Base-by-base conservation (phyloP, 1,139 yeast species). In the Suhomyces kunorum region DNA sequence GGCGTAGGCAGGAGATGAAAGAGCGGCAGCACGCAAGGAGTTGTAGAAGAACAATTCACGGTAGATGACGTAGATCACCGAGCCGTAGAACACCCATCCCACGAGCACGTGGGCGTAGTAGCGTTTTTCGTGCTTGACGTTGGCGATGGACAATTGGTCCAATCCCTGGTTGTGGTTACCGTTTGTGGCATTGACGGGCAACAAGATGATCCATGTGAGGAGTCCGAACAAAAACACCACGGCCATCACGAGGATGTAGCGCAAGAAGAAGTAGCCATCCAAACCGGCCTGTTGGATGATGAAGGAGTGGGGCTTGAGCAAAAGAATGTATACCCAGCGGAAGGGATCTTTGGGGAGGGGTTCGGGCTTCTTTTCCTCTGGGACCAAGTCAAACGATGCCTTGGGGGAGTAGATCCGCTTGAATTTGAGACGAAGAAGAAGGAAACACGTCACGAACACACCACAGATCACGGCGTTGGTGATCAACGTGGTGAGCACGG, bases 91-190 rank as follows among this genome's bases (percentile, higher is more conserved):
- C 28, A 80, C 51, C 94, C 95, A 86, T 3, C 92, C 81, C 40
- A 87, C 66, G 45, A 92, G 76, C 2, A 83, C 90, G 58, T 90
- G 96, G 2, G 97, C 97, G 62, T 80, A 92, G 63, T 84, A 86
- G 43, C 95, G 74, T 38, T 75, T 64, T 38, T 65, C 63, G 55
- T 78, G 53, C 20, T 60, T 63, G 32, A 83, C 79, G 58, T 92
- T 89, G 28, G 94, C 77, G 56, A 83, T 87, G 2, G 96, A 81
- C 47, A 88, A 74, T 50, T 76, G 74, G 61, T 92, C 92, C 49
- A 92, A 76, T 2, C 97, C 97, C 1, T 53, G 45, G 39, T 74
- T 61, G 22, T 69, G 68, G 13, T 69, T 71, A 26, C 89, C 88
- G 46, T 77, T 71, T 3, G 79, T 63, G 8, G 84, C 87, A 56